These are phyloP conservation scores for Neospermospora avenae DNA, from an alignment of 2,329 filamentous ascomycete species.

Conservation along the genomic window DNA sequence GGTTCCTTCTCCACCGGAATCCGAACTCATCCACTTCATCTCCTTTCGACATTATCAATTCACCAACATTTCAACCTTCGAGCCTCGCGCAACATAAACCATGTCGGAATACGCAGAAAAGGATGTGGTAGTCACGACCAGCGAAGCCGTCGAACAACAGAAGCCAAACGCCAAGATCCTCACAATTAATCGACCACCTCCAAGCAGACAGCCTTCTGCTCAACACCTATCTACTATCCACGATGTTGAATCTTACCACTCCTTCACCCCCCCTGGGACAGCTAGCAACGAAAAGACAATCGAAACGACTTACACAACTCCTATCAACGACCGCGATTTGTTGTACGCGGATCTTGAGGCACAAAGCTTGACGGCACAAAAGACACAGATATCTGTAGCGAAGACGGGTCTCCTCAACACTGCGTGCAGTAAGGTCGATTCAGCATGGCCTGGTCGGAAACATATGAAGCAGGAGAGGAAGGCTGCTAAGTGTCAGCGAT, in stretches of 20 bases:
- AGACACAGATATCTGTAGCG: constrained; percentile 8
- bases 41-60: neutral
- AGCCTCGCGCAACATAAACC: neutral
- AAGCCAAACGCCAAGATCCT: constrained; percentile 13
- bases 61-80: neutral
- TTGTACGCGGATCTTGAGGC: constrained; percentile 19
- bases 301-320: neutral
- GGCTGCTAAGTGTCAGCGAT: constrained; percentile 14
- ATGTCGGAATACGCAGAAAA: constrained; percentile 10
- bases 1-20: constrained; percentile 13
- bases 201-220: constrained; percentile 9
- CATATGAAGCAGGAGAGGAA: constrained; percentile 19
- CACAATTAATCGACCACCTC: constrained; percentile 15
- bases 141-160: constrained; percentile 4
- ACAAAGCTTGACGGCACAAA: constrained; percentile 16
- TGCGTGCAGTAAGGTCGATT: constrained; percentile 16
- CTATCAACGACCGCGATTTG: neutral
- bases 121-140: neutral
- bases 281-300: constrained; percentile 10
- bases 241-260: constrained; percentile 20
- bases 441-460: constrained; percentile 20
- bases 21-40: neutral
- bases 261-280: constrained; percentile 17
- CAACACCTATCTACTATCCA: constrained; percentile 18
- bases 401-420: constrained; percentile 14